Conservation (phyloP, 2,329 filamentous ascomycete species). For the Septoria petroselini region DNA sequence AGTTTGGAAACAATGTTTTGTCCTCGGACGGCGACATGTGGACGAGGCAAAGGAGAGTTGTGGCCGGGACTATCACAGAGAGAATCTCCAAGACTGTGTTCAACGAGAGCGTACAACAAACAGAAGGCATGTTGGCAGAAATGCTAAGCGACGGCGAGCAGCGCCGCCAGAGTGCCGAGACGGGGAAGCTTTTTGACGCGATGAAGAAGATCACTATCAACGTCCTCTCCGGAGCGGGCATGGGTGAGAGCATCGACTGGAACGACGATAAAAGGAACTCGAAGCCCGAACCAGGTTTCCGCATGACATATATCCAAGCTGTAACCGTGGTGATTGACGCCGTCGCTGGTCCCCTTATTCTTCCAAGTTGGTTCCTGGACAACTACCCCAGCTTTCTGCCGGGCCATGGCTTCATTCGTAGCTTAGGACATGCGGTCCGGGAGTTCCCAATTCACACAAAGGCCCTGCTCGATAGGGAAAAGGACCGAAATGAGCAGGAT, state of each 20-base stretch:
- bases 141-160: constrained; percentile 12
- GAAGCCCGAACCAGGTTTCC: constrained; percentile 31
- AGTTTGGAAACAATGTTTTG: constrained; percentile 33
- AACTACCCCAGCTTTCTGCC: constrained; percentile 29
- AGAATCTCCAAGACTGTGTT: constrained; percentile 36
- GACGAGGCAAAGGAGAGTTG: constrained; percentile 32
- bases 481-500: constrained; percentile 12
- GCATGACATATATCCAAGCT: constrained; percentile 35
- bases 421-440: constrained; percentile 25
- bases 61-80: constrained; percentile 37
- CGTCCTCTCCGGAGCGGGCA: constrained; percentile 35
- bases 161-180: constrained; percentile 11
- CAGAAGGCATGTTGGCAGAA: constrained; percentile 31
- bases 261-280: constrained; percentile 23
- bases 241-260: constrained; percentile 34
- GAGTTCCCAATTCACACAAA: constrained; percentile 32
- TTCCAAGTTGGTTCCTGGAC: constrained; percentile 30
- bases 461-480: constrained; percentile 28
- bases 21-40: constrained; percentile 26
- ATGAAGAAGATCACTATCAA: constrained; percentile 39
- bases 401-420: constrained; percentile 20
- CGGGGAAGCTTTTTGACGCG: constrained; percentile 32
- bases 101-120: constrained; percentile 32
- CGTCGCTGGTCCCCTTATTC: constrained; percentile 29
- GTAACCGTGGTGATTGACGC: constrained; percentile 28